phyloP scores from a whole-genome alignment of 306 rosid genomes.

The Vachellia pachyceras region DNA sequence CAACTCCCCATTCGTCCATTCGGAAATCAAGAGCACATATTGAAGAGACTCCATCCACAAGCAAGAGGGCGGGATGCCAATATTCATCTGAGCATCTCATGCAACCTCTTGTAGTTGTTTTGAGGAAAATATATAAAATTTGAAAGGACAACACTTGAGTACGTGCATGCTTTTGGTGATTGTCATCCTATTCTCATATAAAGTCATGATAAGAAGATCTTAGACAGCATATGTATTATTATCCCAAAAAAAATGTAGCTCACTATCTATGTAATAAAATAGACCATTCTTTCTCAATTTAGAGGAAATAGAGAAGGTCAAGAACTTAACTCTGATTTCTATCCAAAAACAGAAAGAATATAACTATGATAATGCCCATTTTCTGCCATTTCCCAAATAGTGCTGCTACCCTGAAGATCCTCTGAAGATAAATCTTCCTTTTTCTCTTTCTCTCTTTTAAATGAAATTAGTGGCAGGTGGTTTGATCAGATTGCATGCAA shows the following conservation, averaged over 20 bases:
- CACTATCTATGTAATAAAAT: not conserved
- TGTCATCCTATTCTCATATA: not conserved
- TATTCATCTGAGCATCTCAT: conserved; percentile 69
- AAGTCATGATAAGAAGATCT: not conserved
- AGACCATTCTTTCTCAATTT: not conserved
- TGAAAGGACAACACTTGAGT: not conserved
- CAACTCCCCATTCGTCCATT: conserved; percentile 99
- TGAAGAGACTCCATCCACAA: conserved; percentile 98
- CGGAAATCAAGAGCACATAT: conserved; percentile 97
- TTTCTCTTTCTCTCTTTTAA: too few species aligned
- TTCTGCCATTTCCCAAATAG: too few species aligned
- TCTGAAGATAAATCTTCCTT: not conserved
- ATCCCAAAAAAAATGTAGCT: not conserved
- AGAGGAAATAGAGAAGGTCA: not conserved
- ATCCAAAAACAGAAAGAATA: too few species aligned
- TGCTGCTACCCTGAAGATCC: not conserved
- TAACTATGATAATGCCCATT: too few species aligned
- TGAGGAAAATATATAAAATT: not conserved
- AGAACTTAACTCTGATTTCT: too few species aligned
- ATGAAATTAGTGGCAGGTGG: not conserved
- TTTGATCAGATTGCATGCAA: not conserved
- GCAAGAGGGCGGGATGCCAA: conserved; percentile 90
- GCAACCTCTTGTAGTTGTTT: conserved; percentile 32
- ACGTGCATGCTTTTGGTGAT: not conserved
- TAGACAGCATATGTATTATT: not conserved